Percentiles rank a stretch among this genome's conserved stretches.
Conservation (phyloP, 257 asterid species). For the Henckelia pumila region DNA sequence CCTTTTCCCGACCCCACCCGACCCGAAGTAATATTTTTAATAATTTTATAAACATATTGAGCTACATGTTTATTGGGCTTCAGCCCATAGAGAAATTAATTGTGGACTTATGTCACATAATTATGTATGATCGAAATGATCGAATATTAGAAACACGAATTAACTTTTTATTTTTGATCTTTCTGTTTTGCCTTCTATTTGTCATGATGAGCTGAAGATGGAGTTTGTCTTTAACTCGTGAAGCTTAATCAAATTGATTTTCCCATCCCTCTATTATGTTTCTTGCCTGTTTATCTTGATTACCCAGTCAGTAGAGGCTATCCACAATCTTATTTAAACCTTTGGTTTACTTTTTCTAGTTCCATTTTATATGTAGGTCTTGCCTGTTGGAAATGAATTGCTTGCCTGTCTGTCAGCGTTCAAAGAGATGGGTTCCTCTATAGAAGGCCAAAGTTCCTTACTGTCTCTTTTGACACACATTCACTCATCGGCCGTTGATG, state of each 20-base stretch:
- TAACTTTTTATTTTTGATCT: too few species aligned
- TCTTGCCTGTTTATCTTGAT: slow-evolving; percentile 22
- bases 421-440: slow-evolving; percentile 59
- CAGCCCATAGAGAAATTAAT: too few species aligned
- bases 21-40: too few species aligned
- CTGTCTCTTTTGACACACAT: slow-evolving; percentile 41
- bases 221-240: not conserved
- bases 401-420: slow-evolving; percentile 61
- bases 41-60: too few species aligned
- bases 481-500: slow-evolving; percentile 42
- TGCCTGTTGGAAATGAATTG: slow-evolving; percentile 80
- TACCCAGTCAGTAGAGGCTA: slow-evolving; percentile 10
- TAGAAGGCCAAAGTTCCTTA: slow-evolving; percentile 63
- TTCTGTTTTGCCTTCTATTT: too few species aligned
- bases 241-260: not conserved
- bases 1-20: too few species aligned
- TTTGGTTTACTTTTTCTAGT: slow-evolving; percentile 7
- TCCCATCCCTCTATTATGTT: too few species aligned
- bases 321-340: not conserved
- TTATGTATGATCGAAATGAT: too few species aligned
- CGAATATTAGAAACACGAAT: too few species aligned
- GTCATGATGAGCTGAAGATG: too few species aligned
- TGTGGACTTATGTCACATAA: too few species aligned
- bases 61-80: too few species aligned
- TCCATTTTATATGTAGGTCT: slow-evolving; percentile 44